A percentile compares a stretch with the other conserved stretches of the same genome.
These are phyloP conservation scores for Solanum chmielewskii DNA, from an alignment of 257 asterid genomes.

Conservation along the genomic window DNA sequence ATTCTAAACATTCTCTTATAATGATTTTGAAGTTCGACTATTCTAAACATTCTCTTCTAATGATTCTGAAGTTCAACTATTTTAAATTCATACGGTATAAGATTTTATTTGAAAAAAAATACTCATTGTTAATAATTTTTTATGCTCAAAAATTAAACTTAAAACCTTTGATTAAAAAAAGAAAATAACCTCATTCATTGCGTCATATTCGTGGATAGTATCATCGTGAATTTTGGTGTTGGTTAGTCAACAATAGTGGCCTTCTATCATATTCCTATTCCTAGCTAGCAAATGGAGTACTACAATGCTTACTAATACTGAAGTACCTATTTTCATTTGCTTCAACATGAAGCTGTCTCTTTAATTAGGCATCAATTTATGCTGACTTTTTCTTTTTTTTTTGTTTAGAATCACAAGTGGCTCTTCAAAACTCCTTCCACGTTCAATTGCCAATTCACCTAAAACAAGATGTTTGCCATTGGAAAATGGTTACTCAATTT, in stretches of 20 bases:
- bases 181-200: rapidly evolving
- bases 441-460: not conserved
- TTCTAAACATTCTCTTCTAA: too few relatives aligned
- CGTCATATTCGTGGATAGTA: too few relatives aligned
- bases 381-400: not conserved
- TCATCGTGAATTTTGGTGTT: not conserved
- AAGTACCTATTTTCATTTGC: not conserved
- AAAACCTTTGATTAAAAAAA: rapidly evolving
- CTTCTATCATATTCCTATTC: not conserved
- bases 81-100: too few relatives aligned
- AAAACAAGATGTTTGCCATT: not conserved
- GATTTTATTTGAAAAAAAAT: too few relatives aligned
- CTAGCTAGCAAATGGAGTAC: not conserved
- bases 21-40: too few relatives aligned
- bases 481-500: not conserved
- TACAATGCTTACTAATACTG: not conserved
- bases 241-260: not conserved
- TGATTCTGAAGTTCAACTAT: too few relatives aligned
- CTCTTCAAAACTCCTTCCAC: not conserved
- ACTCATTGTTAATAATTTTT: rapidly evolving
- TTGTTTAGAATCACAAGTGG: not conserved
- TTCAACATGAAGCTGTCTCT: not conserved
- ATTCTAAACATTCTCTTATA: too few relatives aligned
- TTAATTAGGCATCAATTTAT: not conserved
- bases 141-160: rapidly evolving